Evolutionary conservation across 164 flowering plant species (phyloP).

Genomic region (Aristolochia fimbriata): DNA sequence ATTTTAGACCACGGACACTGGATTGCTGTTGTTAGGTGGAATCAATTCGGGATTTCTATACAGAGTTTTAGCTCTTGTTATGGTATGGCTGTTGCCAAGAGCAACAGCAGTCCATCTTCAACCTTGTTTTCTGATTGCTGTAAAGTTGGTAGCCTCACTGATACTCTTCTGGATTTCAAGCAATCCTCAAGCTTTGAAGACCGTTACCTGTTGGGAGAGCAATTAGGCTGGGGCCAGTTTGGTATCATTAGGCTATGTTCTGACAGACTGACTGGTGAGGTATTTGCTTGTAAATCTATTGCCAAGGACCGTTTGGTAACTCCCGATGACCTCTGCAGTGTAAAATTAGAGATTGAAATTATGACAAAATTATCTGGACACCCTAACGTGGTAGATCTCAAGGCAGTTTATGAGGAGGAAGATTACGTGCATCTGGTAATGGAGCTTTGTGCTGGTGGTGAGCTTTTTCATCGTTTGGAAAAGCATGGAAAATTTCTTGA

Average conservation of each 20-base stretch:
- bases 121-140: conserved; percentile 23
- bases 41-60: background rate
- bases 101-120: conserved; percentile 30
- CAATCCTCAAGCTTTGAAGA: conserved; percentile 36
- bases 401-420: conserved; percentile 51
- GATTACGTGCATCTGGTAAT: conserved; percentile 50
- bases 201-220: conserved; percentile 46
- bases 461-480: conserved; percentile 41
- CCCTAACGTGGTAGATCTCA: conserved; percentile 50
- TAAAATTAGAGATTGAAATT: conserved; percentile 50
- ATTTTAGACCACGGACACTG: no score
- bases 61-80: background rate
- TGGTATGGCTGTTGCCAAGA: conserved; percentile 60
- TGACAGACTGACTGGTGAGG: conserved; percentile 47
- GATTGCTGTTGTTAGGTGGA: no score
- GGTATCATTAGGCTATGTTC: conserved; percentile 58
- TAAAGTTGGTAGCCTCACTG: conserved; percentile 26
- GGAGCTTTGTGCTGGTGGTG: conserved; percentile 72
- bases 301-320: conserved; percentile 42
- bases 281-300: conserved; percentile 51
- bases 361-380: conserved; percentile 54
- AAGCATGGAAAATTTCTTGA: conserved; percentile 39
- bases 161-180: conserved; percentile 33
- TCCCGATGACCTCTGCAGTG: conserved; percentile 31
- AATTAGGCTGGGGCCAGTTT: conserved; percentile 74